Percentiles rank a stretch among this genome's conserved stretches.
Conservation (phyloP, 129 eudicot genomes). For the Escallonia herrerae region DNA sequence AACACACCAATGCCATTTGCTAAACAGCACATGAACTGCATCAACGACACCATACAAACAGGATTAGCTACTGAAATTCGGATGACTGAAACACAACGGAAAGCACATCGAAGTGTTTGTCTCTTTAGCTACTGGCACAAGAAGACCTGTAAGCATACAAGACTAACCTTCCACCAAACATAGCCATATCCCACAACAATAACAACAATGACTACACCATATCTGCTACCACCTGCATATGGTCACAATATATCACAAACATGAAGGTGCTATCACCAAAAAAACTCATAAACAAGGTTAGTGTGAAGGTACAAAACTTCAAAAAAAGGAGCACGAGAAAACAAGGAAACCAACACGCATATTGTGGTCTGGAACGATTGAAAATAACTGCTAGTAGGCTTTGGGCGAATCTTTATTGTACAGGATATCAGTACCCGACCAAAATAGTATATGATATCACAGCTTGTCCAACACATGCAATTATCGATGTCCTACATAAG, state of each 20-base stretch:
- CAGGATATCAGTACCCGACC: too few relatives aligned
- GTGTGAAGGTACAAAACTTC: too few relatives aligned
- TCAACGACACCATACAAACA: too few relatives aligned
- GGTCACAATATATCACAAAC: neutral
- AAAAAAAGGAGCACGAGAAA: too few relatives aligned
- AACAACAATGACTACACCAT: conserved; percentile 47
- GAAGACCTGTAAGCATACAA: neutral
- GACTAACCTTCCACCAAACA: conserved; percentile 93
- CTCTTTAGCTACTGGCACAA: neutral
- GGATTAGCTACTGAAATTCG: neutral
- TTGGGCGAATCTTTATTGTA: too few relatives aligned
- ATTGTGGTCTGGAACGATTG: too few relatives aligned
- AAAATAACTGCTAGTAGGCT: too few relatives aligned
- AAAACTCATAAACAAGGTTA: too few relatives aligned
- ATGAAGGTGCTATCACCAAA: neutral
- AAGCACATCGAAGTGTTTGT: neutral
- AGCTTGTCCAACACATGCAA: too few relatives aligned
- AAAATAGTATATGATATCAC: too few relatives aligned
- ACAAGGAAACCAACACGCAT: too few relatives aligned
- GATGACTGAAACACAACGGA: neutral
- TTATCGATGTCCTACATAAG: too few relatives aligned
- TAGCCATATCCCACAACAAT: conserved; percentile 77
- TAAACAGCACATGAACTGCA: neutral
- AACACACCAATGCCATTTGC: neutral
- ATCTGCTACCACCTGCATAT: conserved; percentile 58